phyloP scores from a whole-genome alignment of 768 basidiomycete genomes.

The Serendipita sp. region DNA sequence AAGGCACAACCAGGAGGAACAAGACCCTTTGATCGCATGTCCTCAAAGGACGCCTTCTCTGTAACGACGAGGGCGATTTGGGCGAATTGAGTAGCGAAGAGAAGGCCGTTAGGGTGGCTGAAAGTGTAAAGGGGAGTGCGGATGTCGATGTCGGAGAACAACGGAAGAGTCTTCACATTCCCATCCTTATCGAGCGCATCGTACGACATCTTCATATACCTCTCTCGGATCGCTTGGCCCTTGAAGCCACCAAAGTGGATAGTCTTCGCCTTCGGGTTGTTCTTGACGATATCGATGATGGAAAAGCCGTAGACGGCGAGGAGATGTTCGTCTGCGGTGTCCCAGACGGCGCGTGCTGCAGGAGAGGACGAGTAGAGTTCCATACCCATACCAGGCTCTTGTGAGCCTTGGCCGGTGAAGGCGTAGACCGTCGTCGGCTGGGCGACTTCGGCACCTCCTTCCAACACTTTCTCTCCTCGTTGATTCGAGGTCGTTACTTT shows the following conservation, averaged over 20 bases:
- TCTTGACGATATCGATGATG: constrained; percentile 95
- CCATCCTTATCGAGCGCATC: constrained; percentile 95
- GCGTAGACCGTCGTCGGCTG: constrained; percentile 90
- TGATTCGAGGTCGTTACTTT: constrained; percentile 73
- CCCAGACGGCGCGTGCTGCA: constrained; percentile 94
- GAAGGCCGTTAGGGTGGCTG: constrained; percentile 84
- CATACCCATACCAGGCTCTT: constrained; percentile 99
- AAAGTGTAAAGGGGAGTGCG: constrained; percentile 97
- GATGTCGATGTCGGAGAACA: constrained; percentile 88
- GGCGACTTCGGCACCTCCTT: constrained; percentile 82
- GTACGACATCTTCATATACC: constrained; percentile 99
- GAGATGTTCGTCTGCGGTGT: constrained; percentile 84
- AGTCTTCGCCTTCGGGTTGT: constrained; percentile 95
- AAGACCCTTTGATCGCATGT: constrained; percentile 91
- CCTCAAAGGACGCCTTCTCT: constrained; percentile 96
- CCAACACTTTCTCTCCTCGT: constrained; percentile 78
- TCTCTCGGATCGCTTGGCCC: constrained; percentile 91
- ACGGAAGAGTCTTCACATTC: constrained; percentile 84
- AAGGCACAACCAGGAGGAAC: constrained; percentile 86
- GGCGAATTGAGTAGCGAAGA: constrained; percentile 96
- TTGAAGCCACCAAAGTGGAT: constrained; percentile 99
- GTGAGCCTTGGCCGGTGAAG: constrained; percentile 96
- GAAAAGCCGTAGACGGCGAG: constrained; percentile 95
- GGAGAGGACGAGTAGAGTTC: constrained; percentile 86
- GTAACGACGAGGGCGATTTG: constrained; percentile 97